Evolutionary conservation across 2,329 filamentous ascomycete species (phyloP).

Genomic region (Aspergillus sp.): DNA sequence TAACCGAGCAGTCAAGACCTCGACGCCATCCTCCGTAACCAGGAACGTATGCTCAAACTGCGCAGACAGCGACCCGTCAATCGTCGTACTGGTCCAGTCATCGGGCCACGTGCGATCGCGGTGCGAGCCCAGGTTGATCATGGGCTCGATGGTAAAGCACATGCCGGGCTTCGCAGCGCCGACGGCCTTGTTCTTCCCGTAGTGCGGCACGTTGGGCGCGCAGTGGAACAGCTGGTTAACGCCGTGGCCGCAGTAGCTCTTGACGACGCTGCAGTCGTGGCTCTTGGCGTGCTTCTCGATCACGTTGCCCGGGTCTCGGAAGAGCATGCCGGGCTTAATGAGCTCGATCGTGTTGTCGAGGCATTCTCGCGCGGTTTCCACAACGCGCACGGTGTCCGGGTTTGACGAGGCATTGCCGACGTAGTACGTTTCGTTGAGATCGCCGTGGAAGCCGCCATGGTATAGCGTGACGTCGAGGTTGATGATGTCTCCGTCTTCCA

Average conservation of each 20-base stretch:
- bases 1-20: conserved; percentile 66
- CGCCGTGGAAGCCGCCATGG: conserved; percentile 88
- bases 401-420: conserved; percentile 79
- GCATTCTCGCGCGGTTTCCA: conserved; percentile 82
- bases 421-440: conserved; percentile 98
- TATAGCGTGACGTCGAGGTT: conserved; percentile 96
- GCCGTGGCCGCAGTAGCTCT: conserved; percentile 92
- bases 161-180: conserved; percentile 90
- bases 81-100: conserved; percentile 93
- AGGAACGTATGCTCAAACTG: conserved; percentile 90
- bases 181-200: conserved; percentile 96
- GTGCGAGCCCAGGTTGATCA: conserved; percentile 89
- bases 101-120: conserved; percentile 95
- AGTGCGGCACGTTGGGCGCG: conserved; percentile 90
- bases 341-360: conserved; percentile 82
- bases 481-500: conserved; percentile 88
- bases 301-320: conserved; percentile 85
- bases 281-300: conserved; percentile 93
- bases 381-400: conserved; percentile 77
- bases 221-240: conserved; percentile 91
- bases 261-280: conserved; percentile 78
- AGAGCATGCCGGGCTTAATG: conserved; percentile 85
- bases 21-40: conserved; percentile 72
- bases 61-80: conserved; percentile 79
- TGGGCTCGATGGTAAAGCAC: conserved; percentile 98